Evolutionary conservation across 805 yeast species (phyloP).

Genomic region (Hanseniaspora guilliermondii): DNA sequence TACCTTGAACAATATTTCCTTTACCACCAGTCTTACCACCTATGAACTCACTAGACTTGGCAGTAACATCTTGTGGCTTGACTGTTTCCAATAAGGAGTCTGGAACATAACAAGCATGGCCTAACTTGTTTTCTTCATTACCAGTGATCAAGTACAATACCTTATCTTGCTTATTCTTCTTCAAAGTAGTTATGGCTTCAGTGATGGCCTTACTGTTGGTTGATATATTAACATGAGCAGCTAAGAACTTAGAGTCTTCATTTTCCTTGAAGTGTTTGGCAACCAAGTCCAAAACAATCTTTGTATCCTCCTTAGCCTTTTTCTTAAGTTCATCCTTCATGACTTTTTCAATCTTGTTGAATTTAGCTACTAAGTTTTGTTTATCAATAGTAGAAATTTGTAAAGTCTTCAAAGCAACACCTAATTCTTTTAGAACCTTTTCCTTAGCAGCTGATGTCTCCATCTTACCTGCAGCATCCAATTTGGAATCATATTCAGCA

Average conservation of each 20-base stretch:
- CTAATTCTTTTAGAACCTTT: constrained; percentile 65
- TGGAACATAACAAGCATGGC: constrained; percentile 87
- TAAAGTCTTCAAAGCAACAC: constrained; percentile 72
- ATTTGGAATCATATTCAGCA: constrained; percentile 47
- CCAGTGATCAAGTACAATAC: constrained; percentile 74
- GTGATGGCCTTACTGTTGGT: constrained; percentile 89
- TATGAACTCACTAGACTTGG: constrained; percentile 57
- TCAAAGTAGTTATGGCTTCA: constrained; percentile 77
- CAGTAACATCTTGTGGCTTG: constrained; percentile 63
- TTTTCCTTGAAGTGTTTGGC: constrained; percentile 50
- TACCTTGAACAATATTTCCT: constrained; percentile 92
- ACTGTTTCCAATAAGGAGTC: constrained; percentile 43
- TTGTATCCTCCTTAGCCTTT: constrained; percentile 77
- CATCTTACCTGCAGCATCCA: constrained; percentile 48
- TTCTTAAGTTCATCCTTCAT: constrained; percentile 80
- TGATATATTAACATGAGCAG: constrained; percentile 53
- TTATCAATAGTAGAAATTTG: constrained; percentile 73
- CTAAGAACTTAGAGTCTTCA: constrained; percentile 45
- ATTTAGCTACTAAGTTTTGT: constrained; percentile 59
- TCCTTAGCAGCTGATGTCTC: constrained; percentile 71
- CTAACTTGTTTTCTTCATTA: constrained; percentile 55
- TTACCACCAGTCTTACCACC: constrained; percentile 99
- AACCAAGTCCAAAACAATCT: constrained; percentile 67
- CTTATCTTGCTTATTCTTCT: constrained; percentile 61
- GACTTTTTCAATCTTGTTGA: constrained; percentile 67